A percentile compares a stretch with the other conserved stretches of the same genome.
phyloP scores from a whole-genome alignment of 345 rosid species.

The Combretum micranthum region DNA sequence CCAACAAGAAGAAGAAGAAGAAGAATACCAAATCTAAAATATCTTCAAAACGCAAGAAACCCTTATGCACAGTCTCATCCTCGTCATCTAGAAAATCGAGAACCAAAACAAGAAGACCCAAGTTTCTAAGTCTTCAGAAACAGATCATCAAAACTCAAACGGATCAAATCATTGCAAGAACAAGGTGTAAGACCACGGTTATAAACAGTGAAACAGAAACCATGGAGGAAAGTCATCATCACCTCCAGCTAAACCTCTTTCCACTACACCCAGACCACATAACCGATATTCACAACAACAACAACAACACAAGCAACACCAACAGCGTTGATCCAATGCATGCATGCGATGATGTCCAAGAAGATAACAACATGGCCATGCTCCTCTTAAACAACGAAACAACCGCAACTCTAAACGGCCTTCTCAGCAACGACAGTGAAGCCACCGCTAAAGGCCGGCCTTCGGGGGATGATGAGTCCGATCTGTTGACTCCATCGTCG shows the following conservation, averaged over 20 bases:
- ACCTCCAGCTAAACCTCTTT: slow-evolving; percentile 26
- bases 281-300: too few relatives aligned
- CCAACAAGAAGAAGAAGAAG: too few relatives aligned
- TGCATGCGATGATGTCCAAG: slow-evolving; percentile 23
- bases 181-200: too few relatives aligned
- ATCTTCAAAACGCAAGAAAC: slow-evolving; percentile 6
- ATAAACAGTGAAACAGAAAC: not conserved
- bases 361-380: slow-evolving; percentile 34
- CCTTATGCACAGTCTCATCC: slow-evolving; percentile 9
- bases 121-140: slow-evolving; percentile 53
- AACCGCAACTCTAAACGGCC: slow-evolving; percentile 48
- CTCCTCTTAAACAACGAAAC: slow-evolving; percentile 40
- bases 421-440: slow-evolving; percentile 30
- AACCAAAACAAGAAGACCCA: slow-evolving; percentile 56
- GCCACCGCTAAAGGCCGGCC: slow-evolving; percentile 14
- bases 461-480: slow-evolving; percentile 11
- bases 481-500: slow-evolving; percentile 10
- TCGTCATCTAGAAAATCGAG: slow-evolving; percentile 43
- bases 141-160: slow-evolving; percentile 20
- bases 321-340: slow-evolving; percentile 10
- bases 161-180: slow-evolving; percentile 1
- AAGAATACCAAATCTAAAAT: slow-evolving; percentile 7
- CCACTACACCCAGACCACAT: slow-evolving; percentile 49
- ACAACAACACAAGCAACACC: slow-evolving; percentile 5
- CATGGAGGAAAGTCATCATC: slow-evolving; percentile 13